Evolutionary conservation across 805 yeast species (phyloP), one percentile per base, ranked within the genome.

Genomic region (Komagataella ulmi): DNA sequence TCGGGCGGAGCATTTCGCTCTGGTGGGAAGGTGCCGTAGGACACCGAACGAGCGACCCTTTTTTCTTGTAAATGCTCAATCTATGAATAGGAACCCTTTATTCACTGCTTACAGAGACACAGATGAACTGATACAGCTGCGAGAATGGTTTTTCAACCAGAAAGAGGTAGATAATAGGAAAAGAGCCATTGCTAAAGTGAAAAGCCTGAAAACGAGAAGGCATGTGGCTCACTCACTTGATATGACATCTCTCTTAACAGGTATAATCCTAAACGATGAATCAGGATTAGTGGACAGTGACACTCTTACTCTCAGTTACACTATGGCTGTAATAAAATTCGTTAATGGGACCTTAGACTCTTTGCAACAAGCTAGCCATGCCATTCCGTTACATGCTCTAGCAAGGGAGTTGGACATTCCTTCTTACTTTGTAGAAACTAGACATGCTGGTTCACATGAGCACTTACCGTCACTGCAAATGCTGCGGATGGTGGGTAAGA

Each of bases 371-470:
- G 78, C 89, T 1, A 77, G 74, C 47, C 83, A 69, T 61, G 97
- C 96, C 0, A 76, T 85, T 14, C 90, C 97, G 5, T 67, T 93
- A 58, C 84, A 85, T 55, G 73, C 74, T 5, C 66, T 93, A 21
- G 98, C 98, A 0, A 75, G 70, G 51, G 74, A 75, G 47, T 65
- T 87, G 19, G 76, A 78, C 1, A 69, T 93, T 21, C 96, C 98
- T 0, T 72, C 82, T 36, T 77, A 76, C 59, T 88, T 93, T 65
- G 99, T 93, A 0, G 99, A 93, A 60, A 62, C 88, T 30, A 73
- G 99, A 52, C 98, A 93, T 64, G 77, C 79, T 59, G 90, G 95
- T 3, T 91, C 99, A 0, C 99, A 93, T 64, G 98, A 91, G 59
- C 69, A 72, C 17, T 65, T 93, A 23, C 97, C 97, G 1, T 73